Evolutionary conservation across 208 protist genomes (phyloP).

Genomic region (Trypanosoma cruzi): DNA sequence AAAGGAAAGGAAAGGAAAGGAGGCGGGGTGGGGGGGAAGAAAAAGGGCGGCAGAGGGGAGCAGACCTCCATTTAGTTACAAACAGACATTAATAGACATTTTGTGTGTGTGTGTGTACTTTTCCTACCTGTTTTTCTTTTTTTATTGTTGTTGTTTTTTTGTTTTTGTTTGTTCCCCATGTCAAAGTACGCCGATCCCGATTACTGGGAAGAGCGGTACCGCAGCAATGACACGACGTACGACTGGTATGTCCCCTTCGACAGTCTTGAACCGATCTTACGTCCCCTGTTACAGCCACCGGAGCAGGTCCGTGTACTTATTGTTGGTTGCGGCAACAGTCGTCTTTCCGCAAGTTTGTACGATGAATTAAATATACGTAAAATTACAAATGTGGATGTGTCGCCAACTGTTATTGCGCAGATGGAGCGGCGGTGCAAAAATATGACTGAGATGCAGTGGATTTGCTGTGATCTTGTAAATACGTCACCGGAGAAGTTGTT

Average conservation of each 20-base stretch:
- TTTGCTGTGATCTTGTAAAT: constrained; percentile 77
- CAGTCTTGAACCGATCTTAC: constrained; percentile 76
- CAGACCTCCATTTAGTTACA: no score
- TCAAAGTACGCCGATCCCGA: constrained; percentile 92
- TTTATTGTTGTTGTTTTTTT: no score
- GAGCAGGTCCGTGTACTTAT: constrained; percentile 84
- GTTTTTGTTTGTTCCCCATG: no score
- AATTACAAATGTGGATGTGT: constrained; percentile 92
- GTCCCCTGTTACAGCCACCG: constrained; percentile 73
- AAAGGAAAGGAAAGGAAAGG: not conserved
- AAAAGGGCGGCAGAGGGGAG: no score
- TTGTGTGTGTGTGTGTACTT: no score
- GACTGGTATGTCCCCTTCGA: constrained; percentile 93
- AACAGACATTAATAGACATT: no score
- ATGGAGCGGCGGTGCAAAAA: constrained; percentile 88
- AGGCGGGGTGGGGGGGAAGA: no score
- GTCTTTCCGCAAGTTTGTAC: constrained; percentile 80
- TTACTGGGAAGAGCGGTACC: constrained; percentile 94
- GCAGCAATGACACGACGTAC: constrained; percentile 90
- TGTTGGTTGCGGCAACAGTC: constrained; percentile 91
- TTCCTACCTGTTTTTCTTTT: no score
- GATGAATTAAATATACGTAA: constrained; percentile 86
- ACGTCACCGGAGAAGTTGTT: constrained; percentile 81
- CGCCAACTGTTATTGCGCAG: constrained; percentile 83
- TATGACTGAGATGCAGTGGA: constrained; percentile 89